phyloP scores from a whole-genome alignment of 2,329 filamentous ascomycete genomes.

The Hypoxylon sp. region DNA sequence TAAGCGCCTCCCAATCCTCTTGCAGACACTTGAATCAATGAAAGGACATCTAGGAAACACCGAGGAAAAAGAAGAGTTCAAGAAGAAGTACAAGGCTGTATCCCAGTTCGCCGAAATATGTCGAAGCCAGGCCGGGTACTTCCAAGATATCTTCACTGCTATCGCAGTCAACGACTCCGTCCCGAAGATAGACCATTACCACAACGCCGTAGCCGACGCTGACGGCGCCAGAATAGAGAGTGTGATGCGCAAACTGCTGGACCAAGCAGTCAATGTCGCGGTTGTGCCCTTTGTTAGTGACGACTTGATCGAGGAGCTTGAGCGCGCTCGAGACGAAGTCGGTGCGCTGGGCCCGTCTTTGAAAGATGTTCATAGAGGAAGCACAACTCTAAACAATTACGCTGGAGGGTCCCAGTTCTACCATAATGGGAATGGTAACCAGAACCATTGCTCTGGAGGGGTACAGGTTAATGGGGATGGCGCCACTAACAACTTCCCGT shows the following conservation, averaged over 20 bases:
- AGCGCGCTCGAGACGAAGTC: constrained; percentile 3
- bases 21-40: background rate
- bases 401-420: background rate
- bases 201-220: background rate
- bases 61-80: background rate
- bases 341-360: constrained; percentile 3
- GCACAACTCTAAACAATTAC: background rate
- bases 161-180: background rate
- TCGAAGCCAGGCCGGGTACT: background rate
- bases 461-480: background rate
- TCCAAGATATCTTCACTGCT: background rate
- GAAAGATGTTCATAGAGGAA: background rate
- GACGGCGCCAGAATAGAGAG: background rate
- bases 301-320: constrained; percentile 1
- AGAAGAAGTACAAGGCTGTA: background rate
- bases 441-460: constrained; percentile 4
- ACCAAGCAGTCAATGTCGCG: background rate
- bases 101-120: background rate
- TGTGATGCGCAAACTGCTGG: background rate
- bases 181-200: constrained; percentile 1
- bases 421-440: constrained; percentile 3
- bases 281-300: constrained; percentile 3
- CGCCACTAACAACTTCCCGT: background rate
- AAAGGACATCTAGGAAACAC: background rate
- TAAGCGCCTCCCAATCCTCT: constrained; percentile 1